phyloP scores from a whole-genome alignment of 441 rosid genomes.

The Pelargonium cotyledonis region DNA sequence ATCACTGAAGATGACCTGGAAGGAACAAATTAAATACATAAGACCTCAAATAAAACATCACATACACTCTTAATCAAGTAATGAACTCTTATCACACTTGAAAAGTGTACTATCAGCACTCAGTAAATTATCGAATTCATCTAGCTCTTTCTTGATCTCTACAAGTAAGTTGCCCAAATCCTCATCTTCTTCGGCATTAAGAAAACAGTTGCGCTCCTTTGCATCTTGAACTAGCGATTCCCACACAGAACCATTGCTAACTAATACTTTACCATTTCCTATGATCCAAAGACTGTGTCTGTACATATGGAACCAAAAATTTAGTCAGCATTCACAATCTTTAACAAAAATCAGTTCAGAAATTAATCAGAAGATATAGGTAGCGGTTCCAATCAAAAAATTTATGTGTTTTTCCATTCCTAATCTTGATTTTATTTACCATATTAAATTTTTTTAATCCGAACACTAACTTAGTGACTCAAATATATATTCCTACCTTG shows the following conservation, averaged over 20 bases:
- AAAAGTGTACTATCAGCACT: constrained; percentile 26
- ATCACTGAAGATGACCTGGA: constrained; percentile 38
- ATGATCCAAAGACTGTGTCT: constrained; percentile 44
- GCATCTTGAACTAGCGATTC: constrained; percentile 29
- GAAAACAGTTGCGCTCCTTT: constrained; percentile 38
- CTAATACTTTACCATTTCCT: constrained; percentile 31
- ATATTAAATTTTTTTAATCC: no score
- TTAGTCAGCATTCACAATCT: background rate
- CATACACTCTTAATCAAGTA: no score
- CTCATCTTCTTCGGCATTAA: constrained; percentile 32
- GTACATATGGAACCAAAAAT: background rate
- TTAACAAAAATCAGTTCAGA: background rate
- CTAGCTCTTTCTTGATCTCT: constrained; percentile 29
- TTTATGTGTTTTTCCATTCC: no score
- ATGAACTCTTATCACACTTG: constrained; percentile 6
- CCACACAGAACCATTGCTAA: constrained; percentile 32
- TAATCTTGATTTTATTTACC: no score
- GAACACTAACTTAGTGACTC: no score
- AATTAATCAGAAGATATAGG: background rate
- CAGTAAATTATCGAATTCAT: constrained; percentile 34
- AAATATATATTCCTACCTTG: no score
- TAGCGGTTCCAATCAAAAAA: no score
- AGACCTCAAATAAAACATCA: background rate
- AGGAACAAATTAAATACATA: background rate
- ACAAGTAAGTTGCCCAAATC: constrained; percentile 30